Evolutionary conservation across 768 basidiomycete species (phyloP), one percentile per base, ranked within the genome.

Genomic region (Leccinum longicurvipes): DNA sequence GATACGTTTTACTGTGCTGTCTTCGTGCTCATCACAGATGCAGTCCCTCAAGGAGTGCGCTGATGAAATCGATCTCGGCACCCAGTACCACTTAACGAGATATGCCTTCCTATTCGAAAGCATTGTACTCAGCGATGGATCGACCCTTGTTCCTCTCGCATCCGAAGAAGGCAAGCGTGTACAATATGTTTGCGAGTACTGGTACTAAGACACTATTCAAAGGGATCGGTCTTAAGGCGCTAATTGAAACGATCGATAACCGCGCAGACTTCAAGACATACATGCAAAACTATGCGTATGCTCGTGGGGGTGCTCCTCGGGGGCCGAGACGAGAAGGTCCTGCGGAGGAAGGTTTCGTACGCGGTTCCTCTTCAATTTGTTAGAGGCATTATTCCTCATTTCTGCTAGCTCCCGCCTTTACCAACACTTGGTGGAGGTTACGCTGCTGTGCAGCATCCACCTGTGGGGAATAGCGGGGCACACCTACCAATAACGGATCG

Each of bases 261-360:
- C 84, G 94, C 36, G 80, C 86, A 32, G 97, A 99, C 72, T 98
- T 99, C 76, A 96, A 90, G 74, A 84, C 81, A 8, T 99, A 88
- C 69, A 98, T 99, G 95, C 93, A 97, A 68, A 93, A 97, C 68
- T 99, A 96, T 67, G 87, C 91, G 1, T 93, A 95, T 66, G 93
- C 93, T 27, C 89, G 90, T 57, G 90, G 87, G 11, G 76, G 79
- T 48, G 73, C 69, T 36, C 74, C 76, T 14, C 78, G 85, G 36
- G 92, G 90, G n/a, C 92, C 91, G 27, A 79, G 90, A 57, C 79
- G 94, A 58, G 92, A 97, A 62, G 95, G 92, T 3, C 93, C 93
- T 4, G 77, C 82, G 51, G 92, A 98, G 51, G 93, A 97, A 69
- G 93, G 93, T 39, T 97, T 93, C 76, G 96, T 98, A 69, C 70